Evolutionary conservation across 257 asterid genomes (phyloP).

Genomic region (Cruciata laevipes): DNA sequence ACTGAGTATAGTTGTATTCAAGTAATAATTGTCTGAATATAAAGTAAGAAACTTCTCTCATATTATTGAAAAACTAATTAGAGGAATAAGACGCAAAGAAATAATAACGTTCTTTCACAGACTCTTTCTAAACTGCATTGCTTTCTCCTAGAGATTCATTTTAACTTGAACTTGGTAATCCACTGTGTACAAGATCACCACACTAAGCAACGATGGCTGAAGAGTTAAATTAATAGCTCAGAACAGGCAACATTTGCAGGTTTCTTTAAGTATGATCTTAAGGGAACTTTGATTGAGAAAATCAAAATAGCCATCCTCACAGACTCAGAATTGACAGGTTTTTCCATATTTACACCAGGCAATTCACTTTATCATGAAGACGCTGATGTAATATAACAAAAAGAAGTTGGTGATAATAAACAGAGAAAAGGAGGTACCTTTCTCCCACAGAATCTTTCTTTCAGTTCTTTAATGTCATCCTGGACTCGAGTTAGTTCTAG

Average conservation of each 20-base stretch:
- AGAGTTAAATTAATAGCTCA: too few species aligned
- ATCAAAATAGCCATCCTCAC: background rate
- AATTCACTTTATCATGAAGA: background rate
- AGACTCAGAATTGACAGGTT: background rate
- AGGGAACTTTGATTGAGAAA: background rate
- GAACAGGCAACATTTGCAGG: too few species aligned
- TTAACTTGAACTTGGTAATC: background rate
- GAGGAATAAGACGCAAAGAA: background rate
- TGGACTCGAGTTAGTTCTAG: slow-evolving; percentile 58
- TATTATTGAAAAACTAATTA: background rate
- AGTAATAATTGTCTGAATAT: background rate
- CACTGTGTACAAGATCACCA: too few species aligned
- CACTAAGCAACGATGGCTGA: too few species aligned
- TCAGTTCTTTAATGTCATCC: slow-evolving; percentile 51
- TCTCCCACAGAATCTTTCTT: slow-evolving; percentile 80
- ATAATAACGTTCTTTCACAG: background rate
- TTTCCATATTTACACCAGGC: background rate
- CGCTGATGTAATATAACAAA: background rate
- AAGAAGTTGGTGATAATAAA: background rate
- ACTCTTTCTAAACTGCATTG: background rate
- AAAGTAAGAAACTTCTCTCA: background rate
- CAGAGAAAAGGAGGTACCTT: slow-evolving; percentile 43
- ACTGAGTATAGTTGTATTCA: background rate
- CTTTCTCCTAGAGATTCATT: background rate
- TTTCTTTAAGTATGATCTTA: background rate